Conservation (phyloP, 1,284 basidiomycete species). For the Moesziomyces parantarcticus region DNA sequence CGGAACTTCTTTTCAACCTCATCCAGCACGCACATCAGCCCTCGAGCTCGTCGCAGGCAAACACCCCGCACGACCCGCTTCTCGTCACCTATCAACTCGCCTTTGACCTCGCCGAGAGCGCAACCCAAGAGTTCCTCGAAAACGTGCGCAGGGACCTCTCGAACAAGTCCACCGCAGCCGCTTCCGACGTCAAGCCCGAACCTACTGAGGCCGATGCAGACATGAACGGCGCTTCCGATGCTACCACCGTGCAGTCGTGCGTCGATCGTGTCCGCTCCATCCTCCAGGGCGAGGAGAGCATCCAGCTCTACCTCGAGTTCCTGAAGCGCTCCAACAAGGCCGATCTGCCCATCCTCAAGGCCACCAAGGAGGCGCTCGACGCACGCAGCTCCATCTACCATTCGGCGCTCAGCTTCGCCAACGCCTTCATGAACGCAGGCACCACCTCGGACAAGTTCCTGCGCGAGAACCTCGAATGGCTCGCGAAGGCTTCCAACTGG, state of each 20-base stretch:
- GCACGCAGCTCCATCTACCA: slow-evolving; percentile 67
- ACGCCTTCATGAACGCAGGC: slow-evolving; percentile 67
- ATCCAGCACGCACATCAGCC: slow-evolving; percentile 56
- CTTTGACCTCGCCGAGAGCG: slow-evolving; percentile 67
- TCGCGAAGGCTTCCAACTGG: slow-evolving; percentile 68
- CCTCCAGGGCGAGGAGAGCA: slow-evolving; percentile 65
- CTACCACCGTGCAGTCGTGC: slow-evolving; percentile 43
- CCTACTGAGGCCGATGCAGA: slow-evolving; percentile 35
- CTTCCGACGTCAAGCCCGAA: slow-evolving; percentile 23
- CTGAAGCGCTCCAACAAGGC: slow-evolving; percentile 64
- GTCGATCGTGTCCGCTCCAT: slow-evolving; percentile 59
- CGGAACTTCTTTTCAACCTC: slow-evolving; percentile 60
- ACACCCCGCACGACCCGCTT: slow-evolving; percentile 59
- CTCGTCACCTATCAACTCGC: slow-evolving; percentile 66
- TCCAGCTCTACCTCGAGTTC: slow-evolving; percentile 67
- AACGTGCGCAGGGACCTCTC: slow-evolving; percentile 56
- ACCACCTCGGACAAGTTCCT: slow-evolving; percentile 67
- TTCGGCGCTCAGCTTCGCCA: slow-evolving; percentile 66
- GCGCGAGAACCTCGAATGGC: slow-evolving; percentile 67
- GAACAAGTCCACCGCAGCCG: slow-evolving; percentile 20
- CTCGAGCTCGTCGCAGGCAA: slow-evolving; percentile 53
- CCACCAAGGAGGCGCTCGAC: slow-evolving; percentile 65
- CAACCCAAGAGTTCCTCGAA: slow-evolving; percentile 67
- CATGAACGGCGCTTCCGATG: slow-evolving; percentile 44
- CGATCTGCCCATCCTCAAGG: slow-evolving; percentile 65